phyloP scores from a whole-genome alignment of 495 filamentous ascomycete genomes.

The Neurospora intermedia region DNA sequence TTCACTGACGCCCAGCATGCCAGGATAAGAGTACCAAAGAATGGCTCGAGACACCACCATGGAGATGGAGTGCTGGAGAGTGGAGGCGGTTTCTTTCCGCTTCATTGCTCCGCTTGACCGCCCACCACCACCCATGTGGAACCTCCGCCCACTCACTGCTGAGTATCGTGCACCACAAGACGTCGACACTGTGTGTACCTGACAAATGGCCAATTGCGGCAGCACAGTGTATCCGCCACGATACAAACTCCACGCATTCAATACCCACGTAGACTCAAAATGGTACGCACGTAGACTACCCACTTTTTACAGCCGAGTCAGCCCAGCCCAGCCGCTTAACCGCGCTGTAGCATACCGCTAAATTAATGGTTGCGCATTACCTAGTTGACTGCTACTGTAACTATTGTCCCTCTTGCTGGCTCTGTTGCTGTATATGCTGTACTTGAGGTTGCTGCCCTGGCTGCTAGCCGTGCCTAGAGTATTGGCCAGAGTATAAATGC shows the following conservation, averaged over 20 bases:
- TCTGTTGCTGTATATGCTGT: too few relatives aligned
- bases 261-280: too few relatives aligned
- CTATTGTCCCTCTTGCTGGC: too few relatives aligned
- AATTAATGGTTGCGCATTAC: too few relatives aligned
- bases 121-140: constrained; percentile 6
- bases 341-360: too few relatives aligned
- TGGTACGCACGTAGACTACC: too few relatives aligned
- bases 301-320: too few relatives aligned
- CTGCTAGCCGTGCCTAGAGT: too few relatives aligned
- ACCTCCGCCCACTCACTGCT: constrained; percentile 1
- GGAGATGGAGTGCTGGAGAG: not conserved
- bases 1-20: not conserved
- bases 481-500: too few relatives aligned
- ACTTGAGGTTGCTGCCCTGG: too few relatives aligned
- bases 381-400: too few relatives aligned
- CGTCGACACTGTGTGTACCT: not conserved
- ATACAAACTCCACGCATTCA: not conserved
- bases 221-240: not conserved
- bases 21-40: not conserved
- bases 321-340: too few relatives aligned
- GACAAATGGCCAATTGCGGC: not conserved
- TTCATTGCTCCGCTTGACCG: constrained; percentile 25
- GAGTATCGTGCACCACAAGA: not conserved
- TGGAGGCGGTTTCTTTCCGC: constrained; percentile 7
- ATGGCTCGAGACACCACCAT: constrained; percentile 1